phyloP scores from a whole-genome alignment of 768 basidiomycete species.

The Leucocoprinus sp. region DNA sequence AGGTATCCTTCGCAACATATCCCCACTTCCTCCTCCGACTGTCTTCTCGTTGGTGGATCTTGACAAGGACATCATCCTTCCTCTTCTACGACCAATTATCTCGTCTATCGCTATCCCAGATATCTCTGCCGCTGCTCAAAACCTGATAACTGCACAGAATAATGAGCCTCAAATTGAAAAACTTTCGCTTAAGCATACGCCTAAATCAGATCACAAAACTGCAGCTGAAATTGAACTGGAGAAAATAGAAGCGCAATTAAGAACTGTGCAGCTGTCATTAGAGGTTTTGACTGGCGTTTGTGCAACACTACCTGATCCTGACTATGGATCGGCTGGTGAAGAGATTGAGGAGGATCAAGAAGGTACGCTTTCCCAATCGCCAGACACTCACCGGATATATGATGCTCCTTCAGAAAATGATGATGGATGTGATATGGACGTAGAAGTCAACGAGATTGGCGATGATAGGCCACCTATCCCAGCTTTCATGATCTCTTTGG shows the following conservation, averaged over 20 bases:
- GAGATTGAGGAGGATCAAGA: slow-evolving; percentile 29
- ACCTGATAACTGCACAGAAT: slow-evolving; percentile 41
- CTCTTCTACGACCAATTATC: slow-evolving; percentile 60
- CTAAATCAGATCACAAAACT: slow-evolving; percentile 73
- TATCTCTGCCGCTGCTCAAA: slow-evolving; percentile 38
- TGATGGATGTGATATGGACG: slow-evolving; percentile 27
- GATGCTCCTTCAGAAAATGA: slow-evolving; percentile 9
- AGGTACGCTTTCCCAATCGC: slow-evolving; percentile 12
- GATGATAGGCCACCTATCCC: slow-evolving; percentile 23
- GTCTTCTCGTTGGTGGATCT: slow-evolving; percentile 55
- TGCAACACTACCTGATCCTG: slow-evolving; percentile 78
- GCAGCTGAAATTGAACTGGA: slow-evolving; percentile 64
- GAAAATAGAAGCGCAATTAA: slow-evolving; percentile 57
- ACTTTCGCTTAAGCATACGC: slow-evolving; percentile 52
- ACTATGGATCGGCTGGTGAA: slow-evolving; percentile 29
- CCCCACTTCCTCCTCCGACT: slow-evolving; percentile 66
- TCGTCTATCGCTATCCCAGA: slow-evolving; percentile 49
- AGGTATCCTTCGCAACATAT: slow-evolving; percentile 75
- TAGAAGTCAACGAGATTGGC: slow-evolving; percentile 36
- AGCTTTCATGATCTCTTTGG: slow-evolving; percentile 52
- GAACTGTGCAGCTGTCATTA: slow-evolving; percentile 73
- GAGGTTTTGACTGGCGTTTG: slow-evolving; percentile 87
- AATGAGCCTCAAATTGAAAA: slow-evolving; percentile 46
- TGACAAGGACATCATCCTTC: slow-evolving; percentile 64
- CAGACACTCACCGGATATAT: not conserved